Conservation (phyloP, 331 rosid species). For the Arachis monticola region DNA sequence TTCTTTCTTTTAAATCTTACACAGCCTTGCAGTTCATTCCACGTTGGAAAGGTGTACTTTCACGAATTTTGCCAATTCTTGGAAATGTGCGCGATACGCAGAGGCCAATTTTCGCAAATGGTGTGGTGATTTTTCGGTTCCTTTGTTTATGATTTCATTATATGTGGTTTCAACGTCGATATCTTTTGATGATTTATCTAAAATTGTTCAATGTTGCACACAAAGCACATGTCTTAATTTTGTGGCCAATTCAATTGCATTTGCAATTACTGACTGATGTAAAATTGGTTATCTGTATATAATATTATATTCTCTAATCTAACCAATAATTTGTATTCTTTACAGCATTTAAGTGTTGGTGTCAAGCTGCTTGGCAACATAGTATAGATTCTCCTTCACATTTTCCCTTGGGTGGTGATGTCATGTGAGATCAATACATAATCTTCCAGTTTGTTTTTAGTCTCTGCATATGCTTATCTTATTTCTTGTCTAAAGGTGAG, state of each 20-base stretch:
- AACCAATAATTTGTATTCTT: conserved; percentile 38
- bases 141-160: conserved; percentile 33
- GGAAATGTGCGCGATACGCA: conserved; percentile 92
- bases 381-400: conserved; percentile 72
- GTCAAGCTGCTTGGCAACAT: conserved; percentile 93
- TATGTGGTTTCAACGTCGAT: conserved; percentile 35
- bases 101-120: conserved; percentile 91
- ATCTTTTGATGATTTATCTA: conserved; percentile 24
- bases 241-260: conserved; percentile 29
- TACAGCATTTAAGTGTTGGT: conserved; percentile 99
- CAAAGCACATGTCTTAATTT: not conserved
- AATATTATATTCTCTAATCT: conserved; percentile 15
- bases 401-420: conserved; percentile 71
- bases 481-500: conserved; percentile 51
- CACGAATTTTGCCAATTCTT: conserved; percentile 90
- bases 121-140: conserved; percentile 52
- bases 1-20: conserved; percentile 40
- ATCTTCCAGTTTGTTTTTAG: conserved; percentile 29
- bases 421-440: conserved; percentile 79
- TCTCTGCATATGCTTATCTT: conserved; percentile 22
- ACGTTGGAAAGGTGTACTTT: conserved; percentile 88
- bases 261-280: not conserved
- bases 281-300: not conserved
- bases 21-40: conserved; percentile 92
- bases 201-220: conserved; percentile 27